Evolutionary conservation across 805 yeast genomes (phyloP).

Genomic region (Starmerella ratchasimensis): DNA sequence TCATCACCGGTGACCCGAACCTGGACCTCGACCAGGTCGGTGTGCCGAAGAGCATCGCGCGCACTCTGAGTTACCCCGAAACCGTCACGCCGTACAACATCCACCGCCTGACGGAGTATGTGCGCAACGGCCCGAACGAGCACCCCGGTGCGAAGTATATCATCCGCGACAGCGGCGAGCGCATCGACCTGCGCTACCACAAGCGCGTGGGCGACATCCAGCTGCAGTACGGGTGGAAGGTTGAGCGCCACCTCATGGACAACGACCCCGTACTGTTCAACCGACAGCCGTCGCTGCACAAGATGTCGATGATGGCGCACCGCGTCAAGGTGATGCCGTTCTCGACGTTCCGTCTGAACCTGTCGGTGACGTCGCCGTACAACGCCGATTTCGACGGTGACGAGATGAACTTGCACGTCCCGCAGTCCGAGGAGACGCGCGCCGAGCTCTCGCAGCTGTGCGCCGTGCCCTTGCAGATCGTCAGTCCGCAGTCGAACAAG

Average conservation of each 20-base stretch:
- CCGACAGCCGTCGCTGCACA: slow-evolving; percentile 98
- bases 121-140: slow-evolving; percentile 96
- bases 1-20: slow-evolving; percentile 97
- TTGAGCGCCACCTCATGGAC: slow-evolving; percentile 95
- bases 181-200: slow-evolving; percentile 92
- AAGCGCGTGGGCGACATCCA: slow-evolving; percentile 98
- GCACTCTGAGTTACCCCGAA: slow-evolving; percentile 92
- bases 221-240: slow-evolving; percentile 97
- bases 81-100: slow-evolving; percentile 95
- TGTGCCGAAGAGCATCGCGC: slow-evolving; percentile 92
- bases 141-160: slow-evolving; percentile 99
- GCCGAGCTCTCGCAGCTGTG: slow-evolving; percentile 91
- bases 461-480: slow-evolving; percentile 95
- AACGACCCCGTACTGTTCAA: slow-evolving; percentile 94
- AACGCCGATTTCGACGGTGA: slow-evolving; percentile 99
- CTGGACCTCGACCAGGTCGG: slow-evolving; percentile 97
- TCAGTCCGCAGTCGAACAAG: slow-evolving; percentile 94
- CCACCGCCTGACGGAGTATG: slow-evolving; percentile 80
- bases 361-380: slow-evolving; percentile 98
- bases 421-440: slow-evolving; percentile 94
- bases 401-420: slow-evolving; percentile 98
- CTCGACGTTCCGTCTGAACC: slow-evolving; percentile 88
- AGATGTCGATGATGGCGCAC: slow-evolving; percentile 99
- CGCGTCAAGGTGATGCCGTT: slow-evolving; percentile 97
- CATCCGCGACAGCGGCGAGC: slow-evolving; percentile 95